Conservation (phyloP, 441 rosid species). For the Flueggea neowawraea region DNA sequence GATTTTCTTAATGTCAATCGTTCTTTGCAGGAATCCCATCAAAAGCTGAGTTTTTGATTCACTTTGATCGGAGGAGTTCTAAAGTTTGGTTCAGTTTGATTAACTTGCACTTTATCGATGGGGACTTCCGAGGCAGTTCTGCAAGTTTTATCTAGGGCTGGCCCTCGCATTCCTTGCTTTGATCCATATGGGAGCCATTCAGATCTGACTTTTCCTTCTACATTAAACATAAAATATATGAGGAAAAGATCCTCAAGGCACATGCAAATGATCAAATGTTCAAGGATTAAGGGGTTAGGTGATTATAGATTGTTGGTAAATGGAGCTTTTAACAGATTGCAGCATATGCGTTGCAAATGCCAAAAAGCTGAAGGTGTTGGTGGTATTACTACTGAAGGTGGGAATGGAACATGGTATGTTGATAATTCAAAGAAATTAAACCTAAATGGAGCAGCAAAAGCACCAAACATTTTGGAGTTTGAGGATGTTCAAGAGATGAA, state of each 20-base stretch:
- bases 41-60: constrained; percentile 8
- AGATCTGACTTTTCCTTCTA: constrained; percentile 23
- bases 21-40: constrained; percentile 5
- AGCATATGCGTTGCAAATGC: constrained; percentile 44
- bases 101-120: constrained; percentile 24
- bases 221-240: constrained; percentile 13
- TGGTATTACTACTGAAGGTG: constrained; percentile 29
- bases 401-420: constrained; percentile 42
- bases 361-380: constrained; percentile 44
- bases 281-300: constrained; percentile 21
- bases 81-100: neutral
- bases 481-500: constrained; percentile 26
- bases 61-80: neutral
- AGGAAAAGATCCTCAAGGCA: constrained; percentile 27
- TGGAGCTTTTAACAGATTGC: constrained; percentile 20
- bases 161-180: constrained; percentile 26
- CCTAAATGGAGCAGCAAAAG: constrained; percentile 26
- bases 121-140: constrained; percentile 48
- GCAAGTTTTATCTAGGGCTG: constrained; percentile 43
- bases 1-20: constrained; percentile 3
- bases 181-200: constrained; percentile 22
- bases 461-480: constrained; percentile 27
- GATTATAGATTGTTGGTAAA: constrained; percentile 10
- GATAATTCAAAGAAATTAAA: constrained; percentile 40
- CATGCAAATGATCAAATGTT: constrained; percentile 20